These are phyloP conservation scores for Plicaturopsis crispa DNA, from an alignment of 768 basidiomycete genomes.

Conservation along the genomic window DNA sequence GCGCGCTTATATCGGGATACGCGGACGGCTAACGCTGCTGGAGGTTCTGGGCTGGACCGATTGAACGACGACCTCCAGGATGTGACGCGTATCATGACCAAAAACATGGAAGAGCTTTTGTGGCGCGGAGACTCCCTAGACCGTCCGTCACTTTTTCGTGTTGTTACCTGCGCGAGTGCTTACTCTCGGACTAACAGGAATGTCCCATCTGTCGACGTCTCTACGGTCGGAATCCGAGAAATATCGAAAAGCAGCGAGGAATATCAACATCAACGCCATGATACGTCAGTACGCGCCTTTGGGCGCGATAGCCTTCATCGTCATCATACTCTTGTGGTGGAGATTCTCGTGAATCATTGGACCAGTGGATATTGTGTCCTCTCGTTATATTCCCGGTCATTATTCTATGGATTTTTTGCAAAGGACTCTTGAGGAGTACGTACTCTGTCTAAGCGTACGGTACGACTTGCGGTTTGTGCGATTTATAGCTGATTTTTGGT, in stretches of 20 bases:
- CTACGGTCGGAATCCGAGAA: constrained; percentile 95
- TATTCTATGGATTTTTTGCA: no score
- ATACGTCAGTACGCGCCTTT: constrained; percentile 93
- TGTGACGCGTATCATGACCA: constrained; percentile 99
- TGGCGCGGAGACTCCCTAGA: constrained; percentile 98
- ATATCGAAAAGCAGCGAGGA: constrained; percentile 91
- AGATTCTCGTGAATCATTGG: constrained; percentile 52
- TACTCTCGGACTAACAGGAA: constrained; percentile 43
- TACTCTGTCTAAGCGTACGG: no score
- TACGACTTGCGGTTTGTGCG: no score
- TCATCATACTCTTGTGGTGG: constrained; percentile 77
- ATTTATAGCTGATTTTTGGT: no score
- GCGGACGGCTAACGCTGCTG: constrained; percentile 69
- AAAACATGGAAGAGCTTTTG: constrained; percentile 98
- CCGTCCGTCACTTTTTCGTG: constrained; percentile 42
- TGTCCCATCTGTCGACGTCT: constrained; percentile 94
- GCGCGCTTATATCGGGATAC: constrained; percentile 93
- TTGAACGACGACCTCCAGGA: constrained; percentile 96
- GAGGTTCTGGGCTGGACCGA: constrained; percentile 64
- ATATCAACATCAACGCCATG: constrained; percentile 92
- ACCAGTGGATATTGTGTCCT: not conserved
- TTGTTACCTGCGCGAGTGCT: constrained; percentile 3
- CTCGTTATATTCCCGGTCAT: constrained; percentile 11
- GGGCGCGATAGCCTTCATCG: constrained; percentile 70
- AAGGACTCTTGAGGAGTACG: no score